Percentiles rank a stretch among this genome's conserved stretches.
phyloP scores from a whole-genome alignment of 768 basidiomycete genomes.

The Suillus discolor region DNA sequence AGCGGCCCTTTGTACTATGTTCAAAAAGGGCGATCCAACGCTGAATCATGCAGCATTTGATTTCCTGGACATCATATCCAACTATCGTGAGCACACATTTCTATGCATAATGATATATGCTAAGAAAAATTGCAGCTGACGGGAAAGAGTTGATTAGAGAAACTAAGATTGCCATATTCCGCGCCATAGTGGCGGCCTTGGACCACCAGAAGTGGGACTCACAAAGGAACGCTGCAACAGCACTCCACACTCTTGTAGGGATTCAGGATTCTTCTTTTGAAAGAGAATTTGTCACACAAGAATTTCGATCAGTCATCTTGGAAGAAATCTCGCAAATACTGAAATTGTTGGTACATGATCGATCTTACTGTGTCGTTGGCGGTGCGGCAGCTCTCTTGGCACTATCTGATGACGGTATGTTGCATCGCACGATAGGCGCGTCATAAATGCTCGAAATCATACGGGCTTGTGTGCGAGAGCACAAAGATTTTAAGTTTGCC shows the following conservation, averaged over 20 bases:
- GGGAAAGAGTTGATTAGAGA: not conserved
- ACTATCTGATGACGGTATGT: not conserved
- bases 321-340: not conserved
- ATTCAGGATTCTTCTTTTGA: not conserved
- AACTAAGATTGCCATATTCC: not conserved
- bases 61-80: conserved; percentile 10
- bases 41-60: conserved; percentile 3
- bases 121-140: not conserved
- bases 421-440: not conserved
- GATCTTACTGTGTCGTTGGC: not conserved
- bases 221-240: not conserved
- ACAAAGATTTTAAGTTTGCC: not conserved
- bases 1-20: conserved; percentile 2
- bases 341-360: conserved; percentile 2
- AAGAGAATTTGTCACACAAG: not conserved
- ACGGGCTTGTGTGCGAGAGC: conserved; percentile 1
- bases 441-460: not conserved
- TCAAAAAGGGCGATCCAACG: not conserved
- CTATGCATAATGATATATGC: not conserved
- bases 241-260: not conserved
- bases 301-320: not conserved
- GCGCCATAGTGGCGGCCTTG: not conserved
- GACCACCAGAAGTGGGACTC: not conserved
- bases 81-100: conserved; percentile 4
- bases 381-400: not conserved